Conservation (phyloP, 1,284 basidiomycete genomes). For the Ustilago nuda region DNA sequence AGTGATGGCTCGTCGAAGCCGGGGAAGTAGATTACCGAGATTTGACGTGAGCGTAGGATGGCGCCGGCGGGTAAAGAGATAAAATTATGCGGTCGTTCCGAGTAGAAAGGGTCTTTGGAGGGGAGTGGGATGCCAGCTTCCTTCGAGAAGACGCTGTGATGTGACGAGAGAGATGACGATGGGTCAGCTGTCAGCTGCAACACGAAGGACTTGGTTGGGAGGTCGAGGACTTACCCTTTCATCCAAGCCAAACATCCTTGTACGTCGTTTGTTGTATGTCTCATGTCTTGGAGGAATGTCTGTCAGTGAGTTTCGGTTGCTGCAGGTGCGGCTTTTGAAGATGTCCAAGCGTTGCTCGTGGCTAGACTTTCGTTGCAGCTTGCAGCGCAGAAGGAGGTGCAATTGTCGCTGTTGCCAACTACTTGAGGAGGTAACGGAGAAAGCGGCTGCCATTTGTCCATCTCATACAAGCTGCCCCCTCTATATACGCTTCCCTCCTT, state of each 20-base stretch:
- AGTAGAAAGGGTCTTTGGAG: conserved; percentile 57
- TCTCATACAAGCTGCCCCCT: background rate
- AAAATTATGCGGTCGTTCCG: conserved; percentile 23
- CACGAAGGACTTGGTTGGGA: background rate
- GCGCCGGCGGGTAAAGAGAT: conserved; percentile 32
- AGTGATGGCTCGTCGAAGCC: conserved; percentile 47
- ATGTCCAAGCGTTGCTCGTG: background rate
- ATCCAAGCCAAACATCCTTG: conserved; percentile 39
- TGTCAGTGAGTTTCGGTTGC: too few species aligned
- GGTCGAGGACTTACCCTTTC: conserved; percentile 16
- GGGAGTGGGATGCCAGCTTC: conserved; percentile 25
- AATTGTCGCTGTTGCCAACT: background rate
- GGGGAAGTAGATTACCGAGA: conserved; percentile 48
- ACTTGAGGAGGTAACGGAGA: background rate
- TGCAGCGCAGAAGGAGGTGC: background rate
- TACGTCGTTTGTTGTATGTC: conserved; percentile 7
- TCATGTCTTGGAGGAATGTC: background rate
- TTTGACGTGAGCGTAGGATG: conserved; percentile 46
- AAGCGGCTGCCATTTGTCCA: background rate
- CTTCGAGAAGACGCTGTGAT: conserved; percentile 31
- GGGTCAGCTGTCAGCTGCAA: background rate
- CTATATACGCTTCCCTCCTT: background rate
- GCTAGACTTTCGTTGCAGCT: background rate
- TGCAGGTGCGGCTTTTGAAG: too few species aligned
- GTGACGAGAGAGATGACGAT: background rate